These are phyloP conservation scores for Sclerotinia trifoliorum DNA, from an alignment of 2,329 filamentous ascomycete genomes.

Conservation along the genomic window DNA sequence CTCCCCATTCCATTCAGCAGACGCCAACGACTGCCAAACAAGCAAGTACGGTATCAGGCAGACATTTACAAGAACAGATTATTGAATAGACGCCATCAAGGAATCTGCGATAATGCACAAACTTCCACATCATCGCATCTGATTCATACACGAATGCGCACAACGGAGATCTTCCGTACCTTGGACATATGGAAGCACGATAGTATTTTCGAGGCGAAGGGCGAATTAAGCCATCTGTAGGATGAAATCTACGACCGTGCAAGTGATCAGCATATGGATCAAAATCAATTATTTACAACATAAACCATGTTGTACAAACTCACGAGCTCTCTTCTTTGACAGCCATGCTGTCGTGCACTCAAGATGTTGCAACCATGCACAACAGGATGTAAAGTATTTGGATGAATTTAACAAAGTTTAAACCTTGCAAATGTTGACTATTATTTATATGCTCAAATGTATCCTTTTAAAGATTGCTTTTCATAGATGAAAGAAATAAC, in stretches of 20 bases:
- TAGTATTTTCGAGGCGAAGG: constrained; percentile 64
- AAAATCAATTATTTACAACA: neutral
- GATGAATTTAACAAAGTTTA: neutral
- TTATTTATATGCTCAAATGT: neutral
- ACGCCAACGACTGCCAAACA: neutral
- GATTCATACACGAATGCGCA: neutral
- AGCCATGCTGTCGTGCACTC: constrained; percentile 49
- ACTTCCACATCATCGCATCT: neutral
- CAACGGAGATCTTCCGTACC: constrained; percentile 48
- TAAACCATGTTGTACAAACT: constrained; percentile 33
- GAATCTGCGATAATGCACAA: neutral
- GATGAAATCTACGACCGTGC: constrained; percentile 52
- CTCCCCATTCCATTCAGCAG: neutral
- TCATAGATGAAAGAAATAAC: neutral
- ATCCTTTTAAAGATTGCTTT: neutral
- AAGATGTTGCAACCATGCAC: constrained; percentile 20
- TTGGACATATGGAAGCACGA: constrained; percentile 62
- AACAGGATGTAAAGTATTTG: neutral
- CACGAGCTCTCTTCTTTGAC: constrained; percentile 55
- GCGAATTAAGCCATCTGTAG: constrained; percentile 64
- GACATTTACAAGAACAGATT: neutral
- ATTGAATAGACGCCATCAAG: neutral
- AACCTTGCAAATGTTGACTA: neutral
- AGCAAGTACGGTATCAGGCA: neutral
- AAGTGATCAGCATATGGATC: constrained; percentile 7